phyloP scores from a whole-genome alignment of 2,329 filamentous ascomycete species.

The Tolypocladium ovalisporum region DNA sequence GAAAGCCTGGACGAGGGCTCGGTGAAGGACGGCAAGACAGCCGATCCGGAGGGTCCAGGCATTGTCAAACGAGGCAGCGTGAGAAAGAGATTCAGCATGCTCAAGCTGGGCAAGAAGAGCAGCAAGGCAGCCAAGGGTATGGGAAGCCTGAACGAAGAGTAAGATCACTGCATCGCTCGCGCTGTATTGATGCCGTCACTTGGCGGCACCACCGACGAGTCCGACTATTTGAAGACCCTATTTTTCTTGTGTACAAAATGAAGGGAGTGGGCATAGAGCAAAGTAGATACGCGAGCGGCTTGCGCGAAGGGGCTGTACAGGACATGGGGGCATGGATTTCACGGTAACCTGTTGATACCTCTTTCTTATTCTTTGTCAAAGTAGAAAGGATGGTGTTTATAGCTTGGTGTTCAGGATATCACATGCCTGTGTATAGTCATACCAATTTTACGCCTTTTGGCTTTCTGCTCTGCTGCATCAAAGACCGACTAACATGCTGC shows the following conservation, averaged over 20 bases:
- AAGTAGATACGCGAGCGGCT: background rate
- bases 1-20: slow-evolving; percentile 17
- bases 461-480: background rate
- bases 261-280: background rate
- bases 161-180: slow-evolving; percentile 8
- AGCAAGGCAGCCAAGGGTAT: slow-evolving; percentile 43
- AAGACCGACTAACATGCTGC: background rate
- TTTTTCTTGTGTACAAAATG: background rate
- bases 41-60: slow-evolving; percentile 17
- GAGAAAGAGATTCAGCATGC: slow-evolving; percentile 66
- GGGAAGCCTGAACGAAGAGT: slow-evolving; percentile 47
- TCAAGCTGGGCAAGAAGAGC: slow-evolving; percentile 63
- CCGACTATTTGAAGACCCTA: background rate
- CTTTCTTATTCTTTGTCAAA: slow-evolving; percentile 8
- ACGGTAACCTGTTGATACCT: background rate
- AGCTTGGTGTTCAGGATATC: slow-evolving; percentile 26
- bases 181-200: background rate
- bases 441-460: background rate
- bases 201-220: background rate
- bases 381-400: slow-evolving; percentile 4
- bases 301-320: background rate
- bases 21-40: slow-evolving; percentile 11
- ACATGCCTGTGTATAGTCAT: slow-evolving; percentile 3
- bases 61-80: slow-evolving; percentile 49
- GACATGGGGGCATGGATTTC: background rate